A percentile compares a stretch with the other conserved stretches of the same genome.
These are phyloP conservation scores for Fusarium multiceps DNA, from an alignment of 2,329 filamentous ascomycete genomes.

Conservation along the genomic window DNA sequence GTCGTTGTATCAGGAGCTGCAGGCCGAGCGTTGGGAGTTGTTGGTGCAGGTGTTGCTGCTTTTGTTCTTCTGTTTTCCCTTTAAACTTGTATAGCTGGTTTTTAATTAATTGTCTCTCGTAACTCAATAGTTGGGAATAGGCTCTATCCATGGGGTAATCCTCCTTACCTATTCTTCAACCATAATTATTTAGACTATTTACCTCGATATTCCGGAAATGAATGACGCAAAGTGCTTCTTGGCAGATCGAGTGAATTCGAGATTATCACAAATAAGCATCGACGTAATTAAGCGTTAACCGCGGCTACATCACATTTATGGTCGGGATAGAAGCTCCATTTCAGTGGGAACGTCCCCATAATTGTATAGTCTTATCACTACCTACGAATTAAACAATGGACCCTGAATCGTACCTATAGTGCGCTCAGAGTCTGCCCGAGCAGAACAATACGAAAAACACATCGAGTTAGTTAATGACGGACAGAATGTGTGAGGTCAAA, in stretches of 20 bases:
- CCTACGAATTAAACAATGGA: not conserved
- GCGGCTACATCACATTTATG: not conserved
- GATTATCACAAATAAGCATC: not conserved
- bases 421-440: not conserved
- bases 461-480: not conserved
- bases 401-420: not conserved
- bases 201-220: not conserved
- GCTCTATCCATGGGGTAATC: not conserved
- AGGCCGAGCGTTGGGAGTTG: not conserved
- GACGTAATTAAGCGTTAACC: slow-evolving; percentile 4
- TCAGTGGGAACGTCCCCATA: slow-evolving; percentile 19
- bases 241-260: not conserved
- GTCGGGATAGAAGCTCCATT: slow-evolving; percentile 2
- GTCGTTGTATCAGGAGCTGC: slow-evolving; percentile 16
- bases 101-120: not conserved
- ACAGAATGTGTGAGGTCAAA: not conserved
- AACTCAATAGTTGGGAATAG: too few species aligned
- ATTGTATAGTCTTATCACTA: not conserved
- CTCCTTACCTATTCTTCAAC: too few species aligned
- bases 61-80: not conserved
- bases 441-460: not conserved
- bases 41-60: not conserved
- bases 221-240: not conserved
- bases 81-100: not conserved
- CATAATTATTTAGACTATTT: not conserved